phyloP scores from a whole-genome alignment of 768 basidiomycete species.

The Candolleomyces eurysporus region DNA sequence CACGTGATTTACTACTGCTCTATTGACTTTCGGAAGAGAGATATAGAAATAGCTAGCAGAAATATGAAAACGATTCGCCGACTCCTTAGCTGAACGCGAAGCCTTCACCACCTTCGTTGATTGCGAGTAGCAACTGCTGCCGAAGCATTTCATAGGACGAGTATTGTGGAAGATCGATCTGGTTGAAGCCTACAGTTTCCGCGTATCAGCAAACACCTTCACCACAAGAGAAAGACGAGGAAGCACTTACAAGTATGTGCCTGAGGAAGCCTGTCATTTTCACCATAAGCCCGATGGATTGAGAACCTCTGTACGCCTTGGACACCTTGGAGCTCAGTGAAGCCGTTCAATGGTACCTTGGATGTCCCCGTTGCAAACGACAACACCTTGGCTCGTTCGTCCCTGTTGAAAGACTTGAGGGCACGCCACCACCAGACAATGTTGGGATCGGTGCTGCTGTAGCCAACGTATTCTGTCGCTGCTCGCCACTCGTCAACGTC shows the following conservation, averaged over 20 bases:
- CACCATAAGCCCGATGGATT: slow-evolving; percentile 91
- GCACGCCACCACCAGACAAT: slow-evolving; percentile 99
- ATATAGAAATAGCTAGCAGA: background rate
- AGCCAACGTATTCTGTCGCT: slow-evolving; percentile 89
- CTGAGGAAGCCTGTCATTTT: slow-evolving; percentile 80
- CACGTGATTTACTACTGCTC: background rate
- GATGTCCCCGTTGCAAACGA: slow-evolving; percentile 96
- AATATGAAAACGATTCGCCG: background rate
- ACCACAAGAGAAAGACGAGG: background rate
- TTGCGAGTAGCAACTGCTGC: slow-evolving; percentile 84
- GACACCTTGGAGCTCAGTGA: slow-evolving; percentile 92
- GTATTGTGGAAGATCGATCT: slow-evolving; percentile 92
- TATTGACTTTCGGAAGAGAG: background rate
- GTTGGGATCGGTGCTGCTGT: slow-evolving; percentile 86
- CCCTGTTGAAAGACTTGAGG: slow-evolving; percentile 93
- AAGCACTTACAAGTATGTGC: slow-evolving; percentile 79
- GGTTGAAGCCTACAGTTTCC: slow-evolving; percentile 72
- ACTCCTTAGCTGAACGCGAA: slow-evolving; percentile 71
- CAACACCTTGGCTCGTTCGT: slow-evolving; percentile 93
- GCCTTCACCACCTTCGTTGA: slow-evolving; percentile 94
- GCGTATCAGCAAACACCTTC: slow-evolving; percentile 13
- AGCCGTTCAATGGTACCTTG: slow-evolving; percentile 91
- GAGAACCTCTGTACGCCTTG: slow-evolving; percentile 95
- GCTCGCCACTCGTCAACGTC: slow-evolving; percentile 98
- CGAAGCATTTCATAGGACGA: slow-evolving; percentile 96